phyloP scores from a whole-genome alignment of 2,329 filamentous ascomycete species.

The Ceratocystis diversiconidia region DNA sequence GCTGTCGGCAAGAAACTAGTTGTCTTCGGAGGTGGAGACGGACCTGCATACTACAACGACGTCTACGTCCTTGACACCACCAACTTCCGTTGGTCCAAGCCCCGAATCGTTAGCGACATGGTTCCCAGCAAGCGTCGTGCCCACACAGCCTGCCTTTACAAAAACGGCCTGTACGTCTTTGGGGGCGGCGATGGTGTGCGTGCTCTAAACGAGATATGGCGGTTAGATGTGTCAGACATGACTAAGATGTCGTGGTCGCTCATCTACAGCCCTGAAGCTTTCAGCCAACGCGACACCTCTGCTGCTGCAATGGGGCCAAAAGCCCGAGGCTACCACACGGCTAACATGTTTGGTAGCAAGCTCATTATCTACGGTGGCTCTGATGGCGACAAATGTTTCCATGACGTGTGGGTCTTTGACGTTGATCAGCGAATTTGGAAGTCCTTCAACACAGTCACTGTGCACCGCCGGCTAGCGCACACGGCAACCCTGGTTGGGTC shows the following conservation, averaged over 20 bases:
- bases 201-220: conserved; percentile 57
- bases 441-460: conserved; percentile 42
- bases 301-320: conserved; percentile 31
- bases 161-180: conserved; percentile 58
- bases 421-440: conserved; percentile 48
- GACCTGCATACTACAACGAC: conserved; percentile 57
- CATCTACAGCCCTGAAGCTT: conserved; percentile 36
- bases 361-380: conserved; percentile 58
- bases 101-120: conserved; percentile 43
- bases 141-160: conserved; percentile 57
- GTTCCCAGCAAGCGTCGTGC: conserved; percentile 48
- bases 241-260: conserved; percentile 56
- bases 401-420: conserved; percentile 61
- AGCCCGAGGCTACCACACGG: conserved; percentile 55
- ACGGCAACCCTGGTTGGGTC: conserved; percentile 56
- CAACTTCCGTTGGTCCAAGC: conserved; percentile 52
- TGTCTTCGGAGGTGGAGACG: conserved; percentile 56
- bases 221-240: conserved; percentile 52
- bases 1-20: conserved; percentile 57
- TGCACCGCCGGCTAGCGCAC: conserved; percentile 52
- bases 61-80: conserved; percentile 58
- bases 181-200: conserved; percentile 57
- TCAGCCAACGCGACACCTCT: conserved; percentile 20
- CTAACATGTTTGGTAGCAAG: conserved; percentile 59
- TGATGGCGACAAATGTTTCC: conserved; percentile 57